Evolutionary conservation across 1,139 yeast species (phyloP), one percentile per base, ranked within the genome.

Genomic region (Yamadazyma aaseri): DNA sequence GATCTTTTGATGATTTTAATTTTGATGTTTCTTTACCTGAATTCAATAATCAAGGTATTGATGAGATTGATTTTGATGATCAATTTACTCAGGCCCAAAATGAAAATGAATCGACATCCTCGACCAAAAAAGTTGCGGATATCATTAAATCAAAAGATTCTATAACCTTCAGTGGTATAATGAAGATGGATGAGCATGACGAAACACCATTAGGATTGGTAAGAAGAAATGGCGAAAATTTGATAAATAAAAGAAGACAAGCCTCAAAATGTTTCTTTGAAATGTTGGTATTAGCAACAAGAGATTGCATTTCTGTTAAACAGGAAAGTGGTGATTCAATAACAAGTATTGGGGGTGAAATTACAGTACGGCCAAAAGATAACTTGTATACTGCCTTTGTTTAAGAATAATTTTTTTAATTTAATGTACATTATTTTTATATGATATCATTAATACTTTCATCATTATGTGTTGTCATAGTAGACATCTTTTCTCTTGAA

Each of bases 231-330:
- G 42, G 42, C 1, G 29, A 45, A 3, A 45, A 44, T n/a, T 50
- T 37, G 15, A 42, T 64, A 6, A 64, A 66, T 38, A 66, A 71
- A 30, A 76, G 73, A 47, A 67, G 67, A 42, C 81, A 82, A 47
- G 92, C 90, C 1, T 76, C 89, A 7, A 76, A 78, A 49, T 75
- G 86, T 43, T 89, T 89, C 58, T 87, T 89, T 51, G 95, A 89
- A 53, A 58, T 89, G 54, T 67, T 90, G 49, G 92, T 87, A 1
- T 65, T 89, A 43, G 95, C 96, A 1, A 84, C 95, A 6, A 71
- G 79, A 37, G 92, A 84, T 47, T 81, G 90, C 33, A 63, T 89
- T 32, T 61, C 67, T 15, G 57, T 89, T 29, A 60, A 74, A 20
- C 96, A 89, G 61, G 63, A 67, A 10, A 27, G 39, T 4, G 48